phyloP scores from a whole-genome alignment of 2,329 filamentous ascomycete genomes.

The Fusarium robinianum region DNA sequence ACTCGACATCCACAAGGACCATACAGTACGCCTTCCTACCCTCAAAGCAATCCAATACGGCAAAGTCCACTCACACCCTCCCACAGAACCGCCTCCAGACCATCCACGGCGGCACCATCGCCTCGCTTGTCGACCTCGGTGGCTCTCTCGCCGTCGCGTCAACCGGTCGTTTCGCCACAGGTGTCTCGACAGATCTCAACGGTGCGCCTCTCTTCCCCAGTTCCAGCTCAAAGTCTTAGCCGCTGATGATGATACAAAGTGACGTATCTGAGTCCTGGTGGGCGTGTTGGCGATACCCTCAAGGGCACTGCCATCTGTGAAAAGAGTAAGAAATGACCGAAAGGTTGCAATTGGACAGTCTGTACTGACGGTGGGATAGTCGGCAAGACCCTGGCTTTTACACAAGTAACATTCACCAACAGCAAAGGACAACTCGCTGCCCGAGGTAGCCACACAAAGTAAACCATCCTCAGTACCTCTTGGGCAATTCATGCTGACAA shows the following conservation, averaged over 20 bases:
- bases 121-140: constrained; percentile 71
- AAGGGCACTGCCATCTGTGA: constrained; percentile 63
- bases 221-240: background rate
- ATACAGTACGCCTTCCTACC: constrained; percentile 62
- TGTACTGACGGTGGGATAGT: constrained; percentile 47
- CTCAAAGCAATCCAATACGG: background rate
- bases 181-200: constrained; percentile 68
- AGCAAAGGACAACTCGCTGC: constrained; percentile 63
- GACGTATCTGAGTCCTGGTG: constrained; percentile 65
- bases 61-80: background rate
- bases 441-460: constrained; percentile 70
- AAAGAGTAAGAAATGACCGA: constrained; percentile 53
- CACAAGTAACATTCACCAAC: constrained; percentile 63
- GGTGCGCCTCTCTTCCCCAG: constrained; percentile 43
- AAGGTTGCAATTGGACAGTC: background rate
- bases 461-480: constrained; percentile 25
- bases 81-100: constrained; percentile 73
- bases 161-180: constrained; percentile 64
- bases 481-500: constrained; percentile 11
- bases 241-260: constrained; percentile 49
- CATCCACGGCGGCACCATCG: constrained; percentile 78
- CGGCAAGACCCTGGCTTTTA: constrained; percentile 67
- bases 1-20: constrained; percentile 72
- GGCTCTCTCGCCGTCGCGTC: constrained; percentile 69
- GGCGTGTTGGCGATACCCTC: constrained; percentile 60